Evolutionary conservation across 208 protist genomes (phyloP).

Genomic region (Leishmania guyanensis): DNA sequence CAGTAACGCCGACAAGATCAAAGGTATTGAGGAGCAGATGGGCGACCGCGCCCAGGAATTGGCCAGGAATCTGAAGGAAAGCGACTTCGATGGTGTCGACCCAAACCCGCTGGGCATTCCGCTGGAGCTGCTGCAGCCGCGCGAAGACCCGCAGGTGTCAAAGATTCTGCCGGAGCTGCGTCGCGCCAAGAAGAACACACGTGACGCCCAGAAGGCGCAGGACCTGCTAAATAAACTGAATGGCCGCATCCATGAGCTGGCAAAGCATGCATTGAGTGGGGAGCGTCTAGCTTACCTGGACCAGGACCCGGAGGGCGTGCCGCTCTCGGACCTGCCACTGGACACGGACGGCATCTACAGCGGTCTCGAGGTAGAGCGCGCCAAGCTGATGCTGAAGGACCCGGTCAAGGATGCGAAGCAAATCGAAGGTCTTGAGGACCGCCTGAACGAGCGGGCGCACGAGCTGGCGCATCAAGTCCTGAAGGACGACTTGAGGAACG

Average conservation of each 20-base stretch:
- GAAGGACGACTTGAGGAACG: conserved; percentile 50
- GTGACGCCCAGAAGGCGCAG: conserved; percentile 40
- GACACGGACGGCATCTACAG: conserved; percentile 65
- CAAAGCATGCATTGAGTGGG: conserved; percentile 45
- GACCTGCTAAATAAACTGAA: conserved; percentile 58
- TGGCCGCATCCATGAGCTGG: conserved; percentile 55
- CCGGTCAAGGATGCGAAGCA: conserved; percentile 45
- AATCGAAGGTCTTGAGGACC: conserved; percentile 64
- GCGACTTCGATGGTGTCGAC: conserved; percentile 68
- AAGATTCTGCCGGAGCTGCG: conserved; percentile 67
- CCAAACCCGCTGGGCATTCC: conserved; percentile 57
- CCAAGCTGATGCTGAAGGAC: conserved; percentile 64
- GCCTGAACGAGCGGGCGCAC: conserved; percentile 62
- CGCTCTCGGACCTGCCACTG: conserved; percentile 55
- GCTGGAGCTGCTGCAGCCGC: conserved; percentile 55
- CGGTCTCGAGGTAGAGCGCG: conserved; percentile 67
- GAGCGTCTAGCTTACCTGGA: conserved; percentile 60
- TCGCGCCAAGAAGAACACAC: conserved; percentile 52
- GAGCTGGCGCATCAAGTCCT: conserved; percentile 65
- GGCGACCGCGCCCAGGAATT: conserved; percentile 65
- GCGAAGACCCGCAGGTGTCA: conserved; percentile 54
- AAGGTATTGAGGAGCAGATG: conserved; percentile 61
- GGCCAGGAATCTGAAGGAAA: conserved; percentile 40
- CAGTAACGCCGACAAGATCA: conserved; percentile 53
- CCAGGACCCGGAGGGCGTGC: conserved; percentile 53